Percentiles rank a stretch among this genome's conserved stretches.
phyloP scores from a whole-genome alignment of 2,329 filamentous ascomycete species.

The Penicillium sp. region DNA sequence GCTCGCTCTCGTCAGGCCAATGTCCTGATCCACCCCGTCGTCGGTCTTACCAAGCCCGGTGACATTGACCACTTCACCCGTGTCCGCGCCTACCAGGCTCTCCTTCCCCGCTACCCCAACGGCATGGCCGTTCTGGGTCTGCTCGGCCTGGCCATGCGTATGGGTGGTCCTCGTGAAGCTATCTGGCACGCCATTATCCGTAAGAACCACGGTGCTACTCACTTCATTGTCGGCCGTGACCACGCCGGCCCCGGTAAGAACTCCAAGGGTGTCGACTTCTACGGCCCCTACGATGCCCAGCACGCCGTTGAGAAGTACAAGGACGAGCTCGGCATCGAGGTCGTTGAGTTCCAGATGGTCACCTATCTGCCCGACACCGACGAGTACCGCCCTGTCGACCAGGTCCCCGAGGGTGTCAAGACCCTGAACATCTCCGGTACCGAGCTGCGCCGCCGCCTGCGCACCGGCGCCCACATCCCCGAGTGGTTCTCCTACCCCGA shows the following conservation, averaged over 20 bases:
- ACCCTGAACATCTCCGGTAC: conserved; percentile 86
- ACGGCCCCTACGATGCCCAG: conserved; percentile 97
- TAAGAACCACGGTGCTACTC: conserved; percentile 98
- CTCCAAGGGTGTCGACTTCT: conserved; percentile 94
- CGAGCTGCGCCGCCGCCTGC: conserved; percentile 88
- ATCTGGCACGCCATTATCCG: conserved; percentile 99
- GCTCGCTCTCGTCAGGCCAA: conserved; percentile 96
- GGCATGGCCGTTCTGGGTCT: conserved; percentile 98
- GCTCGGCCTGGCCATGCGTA: conserved; percentile 94
- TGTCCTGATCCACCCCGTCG: conserved; percentile 97
- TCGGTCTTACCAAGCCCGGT: conserved; percentile 96
- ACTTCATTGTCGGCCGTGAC: conserved; percentile 99
- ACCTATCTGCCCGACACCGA: conserved; percentile 97
- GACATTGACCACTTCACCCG: conserved; percentile 99
- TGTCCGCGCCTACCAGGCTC: conserved; percentile 96
- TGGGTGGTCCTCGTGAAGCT: conserved; percentile 96
- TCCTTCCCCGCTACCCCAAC: conserved; percentile 95
- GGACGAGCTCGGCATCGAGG: conserved; percentile 95
- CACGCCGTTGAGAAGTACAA: conserved; percentile 94
- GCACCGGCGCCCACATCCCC: conserved; percentile 90
- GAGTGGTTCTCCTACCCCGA: conserved; percentile 99
- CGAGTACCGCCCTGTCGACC: conserved; percentile 91
- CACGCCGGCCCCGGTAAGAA: conserved; percentile 98
- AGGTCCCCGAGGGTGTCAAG: conserved; percentile 79
- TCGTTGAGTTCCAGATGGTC: conserved; percentile 99